Evolutionary conservation across 768 basidiomycete species (phyloP).

Genomic region (Pleurotus tuber-regium): DNA sequence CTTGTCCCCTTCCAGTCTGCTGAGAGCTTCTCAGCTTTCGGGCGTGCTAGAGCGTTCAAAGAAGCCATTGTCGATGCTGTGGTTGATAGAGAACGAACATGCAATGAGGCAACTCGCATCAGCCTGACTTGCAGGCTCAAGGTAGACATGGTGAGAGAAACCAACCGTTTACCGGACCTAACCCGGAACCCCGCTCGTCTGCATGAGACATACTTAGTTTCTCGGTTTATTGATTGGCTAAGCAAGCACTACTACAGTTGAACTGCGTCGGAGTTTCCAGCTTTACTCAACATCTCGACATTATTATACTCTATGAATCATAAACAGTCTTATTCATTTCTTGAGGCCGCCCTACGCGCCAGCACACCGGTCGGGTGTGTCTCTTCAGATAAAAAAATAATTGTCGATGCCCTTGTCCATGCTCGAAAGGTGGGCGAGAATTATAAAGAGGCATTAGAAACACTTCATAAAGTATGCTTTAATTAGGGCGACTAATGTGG

Average conservation of each 20-base stretch:
- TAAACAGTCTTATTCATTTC: too few species aligned
- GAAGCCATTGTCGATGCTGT: conserved; percentile 40
- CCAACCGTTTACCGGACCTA: conserved; percentile 4
- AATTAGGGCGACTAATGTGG: neutral
- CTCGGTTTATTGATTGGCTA: too few species aligned
- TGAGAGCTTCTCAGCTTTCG: conserved; percentile 69
- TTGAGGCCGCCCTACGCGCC: conserved; percentile 54
- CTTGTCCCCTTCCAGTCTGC: conserved; percentile 85
- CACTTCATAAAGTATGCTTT: conserved; percentile 56
- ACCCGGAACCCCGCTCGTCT: conserved; percentile 2
- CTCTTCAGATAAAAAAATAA: conserved; percentile 49
- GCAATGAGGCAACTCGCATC: conserved; percentile 26
- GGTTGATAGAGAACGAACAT: conserved; percentile 38
- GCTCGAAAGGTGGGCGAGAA: conserved; percentile 40
- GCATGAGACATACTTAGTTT: conserved; percentile 8
- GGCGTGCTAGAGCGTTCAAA: conserved; percentile 51
- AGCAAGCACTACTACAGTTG: too few species aligned
- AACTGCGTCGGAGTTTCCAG: neutral
- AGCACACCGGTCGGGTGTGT: conserved; percentile 50
- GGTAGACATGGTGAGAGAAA: conserved; percentile 27
- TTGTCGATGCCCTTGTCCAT: conserved; percentile 48
- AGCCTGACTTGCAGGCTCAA: conserved; percentile 21
- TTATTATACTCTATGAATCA: too few species aligned
- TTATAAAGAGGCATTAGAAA: conserved; percentile 67
- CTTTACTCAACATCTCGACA: conserved; percentile 7